A percentile compares a stretch with the other conserved stretches of the same genome.
Conservation (phyloP, 441 rosid species). For the Corymbia citriodora region DNA sequence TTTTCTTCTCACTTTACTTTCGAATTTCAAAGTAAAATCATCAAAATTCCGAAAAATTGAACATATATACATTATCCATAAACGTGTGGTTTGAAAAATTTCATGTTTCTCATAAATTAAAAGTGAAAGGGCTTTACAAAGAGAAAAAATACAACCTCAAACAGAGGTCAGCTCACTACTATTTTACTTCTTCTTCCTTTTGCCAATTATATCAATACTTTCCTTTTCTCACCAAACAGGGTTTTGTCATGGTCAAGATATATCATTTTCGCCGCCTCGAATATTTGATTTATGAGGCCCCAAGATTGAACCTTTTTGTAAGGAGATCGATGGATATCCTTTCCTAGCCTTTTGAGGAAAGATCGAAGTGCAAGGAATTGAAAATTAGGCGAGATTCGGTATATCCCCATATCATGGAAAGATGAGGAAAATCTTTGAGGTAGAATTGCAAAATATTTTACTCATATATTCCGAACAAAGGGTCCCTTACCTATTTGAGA, state of each 20-base stretch:
- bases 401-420: background rate
- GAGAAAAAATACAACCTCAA: background rate
- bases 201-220: background rate
- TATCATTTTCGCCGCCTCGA: background rate
- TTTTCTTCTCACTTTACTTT: background rate
- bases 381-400: background rate
- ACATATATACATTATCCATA: background rate
- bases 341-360: background rate
- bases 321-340: background rate
- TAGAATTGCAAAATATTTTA: background rate
- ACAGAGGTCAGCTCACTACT: background rate
- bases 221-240: background rate
- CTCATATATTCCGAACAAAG: background rate
- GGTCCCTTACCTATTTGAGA: background rate
- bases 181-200: background rate
- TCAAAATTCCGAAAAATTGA: background rate
- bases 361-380: background rate
- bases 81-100: background rate
- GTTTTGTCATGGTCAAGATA: background rate
- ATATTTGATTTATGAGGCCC: background rate
- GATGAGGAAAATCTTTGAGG: background rate
- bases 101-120: background rate
- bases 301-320: background rate
- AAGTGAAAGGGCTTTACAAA: background rate
- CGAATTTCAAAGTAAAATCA: background rate